Conservation (phyloP, 345 rosid species). For the Isatis tinctoria region DNA sequence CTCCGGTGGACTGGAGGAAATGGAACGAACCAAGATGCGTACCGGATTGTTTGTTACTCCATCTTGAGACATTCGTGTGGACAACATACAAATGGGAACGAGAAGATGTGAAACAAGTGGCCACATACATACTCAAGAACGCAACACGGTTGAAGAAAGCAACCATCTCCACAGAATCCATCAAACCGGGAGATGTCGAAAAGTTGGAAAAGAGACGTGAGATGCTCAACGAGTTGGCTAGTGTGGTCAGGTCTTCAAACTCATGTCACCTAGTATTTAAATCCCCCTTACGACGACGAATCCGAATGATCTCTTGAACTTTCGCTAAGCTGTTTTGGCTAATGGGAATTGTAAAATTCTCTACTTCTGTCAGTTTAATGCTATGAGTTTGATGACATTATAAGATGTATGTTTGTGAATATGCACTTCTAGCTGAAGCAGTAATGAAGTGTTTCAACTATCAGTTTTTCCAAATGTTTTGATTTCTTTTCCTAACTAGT, state of each 20-base stretch:
- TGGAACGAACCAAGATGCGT: too few species aligned
- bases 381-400: too few species aligned
- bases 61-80: too few species aligned
- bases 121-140: not conserved
- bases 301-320: not conserved
- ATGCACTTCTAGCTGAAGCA: too few species aligned
- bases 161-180: not conserved
- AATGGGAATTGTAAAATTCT: not conserved
- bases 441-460: too few species aligned
- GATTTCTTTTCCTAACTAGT: too few species aligned
- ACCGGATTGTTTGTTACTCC: too few species aligned
- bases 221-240: not conserved
- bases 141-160: not conserved
- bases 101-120: slow-evolving; percentile 7
- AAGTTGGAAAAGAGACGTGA: not conserved
- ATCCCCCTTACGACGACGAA: too few species aligned
- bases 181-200: not conserved
- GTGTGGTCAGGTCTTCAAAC: not conserved
- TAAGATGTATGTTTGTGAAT: too few species aligned
- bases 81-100: not conserved
- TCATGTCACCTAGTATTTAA: not conserved
- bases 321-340: not conserved
- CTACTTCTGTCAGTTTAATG: not conserved
- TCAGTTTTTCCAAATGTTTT: too few species aligned
- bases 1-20: too few species aligned